Evolutionary conservation across 495 filamentous ascomycete species (phyloP).

Genomic region (Chaetomium cochliodes): DNA sequence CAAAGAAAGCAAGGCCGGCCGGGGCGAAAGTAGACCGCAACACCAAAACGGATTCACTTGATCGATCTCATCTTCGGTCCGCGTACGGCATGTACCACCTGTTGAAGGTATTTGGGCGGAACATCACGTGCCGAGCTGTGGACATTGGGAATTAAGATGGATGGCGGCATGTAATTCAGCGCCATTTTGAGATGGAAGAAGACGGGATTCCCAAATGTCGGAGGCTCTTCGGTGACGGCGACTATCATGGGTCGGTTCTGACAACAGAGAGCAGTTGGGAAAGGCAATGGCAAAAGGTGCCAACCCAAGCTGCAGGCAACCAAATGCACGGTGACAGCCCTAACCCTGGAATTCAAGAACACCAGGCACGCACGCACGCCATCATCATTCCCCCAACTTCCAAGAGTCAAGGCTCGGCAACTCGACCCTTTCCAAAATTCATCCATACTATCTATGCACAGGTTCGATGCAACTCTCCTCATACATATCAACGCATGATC

Average conservation of each 20-base stretch:
- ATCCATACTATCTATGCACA: too few relatives aligned
- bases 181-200: background rate
- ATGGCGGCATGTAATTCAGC: background rate
- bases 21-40: background rate
- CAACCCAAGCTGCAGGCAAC: slow-evolving; percentile 2
- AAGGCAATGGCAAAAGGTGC: background rate
- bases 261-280: background rate
- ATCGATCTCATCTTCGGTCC: background rate
- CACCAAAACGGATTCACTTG: background rate
- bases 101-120: background rate
- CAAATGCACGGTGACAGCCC: too few relatives aligned
- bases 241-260: background rate
- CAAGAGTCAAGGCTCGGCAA: too few relatives aligned
- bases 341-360: too few relatives aligned
- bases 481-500: too few relatives aligned
- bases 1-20: background rate
- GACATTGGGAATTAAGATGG: background rate
- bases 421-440: too few relatives aligned
- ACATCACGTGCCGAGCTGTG: slow-evolving; percentile 13
- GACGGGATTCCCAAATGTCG: background rate
- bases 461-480: too few relatives aligned
- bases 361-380: too few relatives aligned
- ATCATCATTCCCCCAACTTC: too few relatives aligned
- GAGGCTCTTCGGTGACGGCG: background rate
- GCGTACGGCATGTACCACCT: background rate